These are phyloP conservation scores for Bipolaris sorokiniana DNA, from an alignment of 2,329 filamentous ascomycete species.

Conservation along the genomic window DNA sequence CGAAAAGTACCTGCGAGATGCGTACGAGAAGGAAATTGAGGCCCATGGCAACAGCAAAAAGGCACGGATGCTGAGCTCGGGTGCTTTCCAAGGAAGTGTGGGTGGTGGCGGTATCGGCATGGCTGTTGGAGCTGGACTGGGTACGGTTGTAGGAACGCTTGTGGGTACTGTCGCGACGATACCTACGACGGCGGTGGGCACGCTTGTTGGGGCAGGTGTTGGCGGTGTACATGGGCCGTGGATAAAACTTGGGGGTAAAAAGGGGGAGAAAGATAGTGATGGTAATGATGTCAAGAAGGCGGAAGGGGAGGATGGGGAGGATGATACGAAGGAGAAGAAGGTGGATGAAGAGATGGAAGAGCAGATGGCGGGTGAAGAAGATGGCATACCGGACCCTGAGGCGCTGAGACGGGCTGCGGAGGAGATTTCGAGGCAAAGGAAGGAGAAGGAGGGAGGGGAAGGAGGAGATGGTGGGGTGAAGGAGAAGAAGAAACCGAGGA, in stretches of 20 bases:
- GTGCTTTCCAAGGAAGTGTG: conserved; percentile 51
- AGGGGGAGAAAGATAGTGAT: conserved; percentile 16
- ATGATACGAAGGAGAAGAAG: conserved; percentile 2
- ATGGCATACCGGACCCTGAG: conserved; percentile 37
- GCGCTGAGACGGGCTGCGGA: conserved; percentile 33
- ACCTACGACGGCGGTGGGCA: conserved; percentile 50
- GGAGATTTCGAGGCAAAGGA: conserved; percentile 11
- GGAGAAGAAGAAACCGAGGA: conserved; percentile 32
- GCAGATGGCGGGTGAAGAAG: conserved; percentile 10
- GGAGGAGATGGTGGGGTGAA: conserved; percentile 7
- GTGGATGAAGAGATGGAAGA: conserved; percentile 8
- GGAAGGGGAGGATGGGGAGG: conserved; percentile 17
- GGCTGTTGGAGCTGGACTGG: conserved; percentile 51
- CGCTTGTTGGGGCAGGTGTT: conserved; percentile 50
- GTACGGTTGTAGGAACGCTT: conserved; percentile 51
- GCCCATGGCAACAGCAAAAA: conserved; percentile 46
- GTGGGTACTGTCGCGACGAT: conserved; percentile 50
- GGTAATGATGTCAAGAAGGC: conserved; percentile 11
- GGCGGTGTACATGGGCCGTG: conserved; percentile 53
- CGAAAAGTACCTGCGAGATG: conserved; percentile 43
- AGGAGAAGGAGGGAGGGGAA: conserved; percentile 5
- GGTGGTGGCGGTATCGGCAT: conserved; percentile 53
- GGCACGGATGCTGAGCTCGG: conserved; percentile 40
- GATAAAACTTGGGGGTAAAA: conserved; percentile 46
- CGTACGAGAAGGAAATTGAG: conserved; percentile 43